Evolutionary conservation across 1,139 yeast species (phyloP).

Genomic region (Yamadazyma blattariae): DNA sequence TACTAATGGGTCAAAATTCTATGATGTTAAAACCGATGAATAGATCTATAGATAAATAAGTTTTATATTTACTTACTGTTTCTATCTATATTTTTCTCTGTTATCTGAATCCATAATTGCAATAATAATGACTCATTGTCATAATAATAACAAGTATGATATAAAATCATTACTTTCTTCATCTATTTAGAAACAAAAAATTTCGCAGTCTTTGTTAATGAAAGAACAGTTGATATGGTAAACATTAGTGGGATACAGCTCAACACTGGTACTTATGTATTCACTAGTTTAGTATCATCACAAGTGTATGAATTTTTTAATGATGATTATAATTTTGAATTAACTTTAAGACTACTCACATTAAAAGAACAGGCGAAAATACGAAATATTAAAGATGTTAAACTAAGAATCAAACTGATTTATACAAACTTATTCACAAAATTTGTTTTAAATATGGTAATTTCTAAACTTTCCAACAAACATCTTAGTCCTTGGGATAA

Average conservation of each 20-base stretch:
- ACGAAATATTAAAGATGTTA: slow-evolving; percentile 22
- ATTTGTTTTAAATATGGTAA: slow-evolving; percentile 22
- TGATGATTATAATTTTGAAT: slow-evolving; percentile 38
- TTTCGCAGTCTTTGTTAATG: too few relatives aligned
- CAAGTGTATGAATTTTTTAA: slow-evolving; percentile 16
- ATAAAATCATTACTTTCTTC: too few relatives aligned
- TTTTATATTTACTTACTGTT: too few relatives aligned
- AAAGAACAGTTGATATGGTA: too few relatives aligned
- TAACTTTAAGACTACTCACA: slow-evolving; percentile 28
- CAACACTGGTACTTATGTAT: slow-evolving; percentile 14
- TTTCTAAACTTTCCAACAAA: slow-evolving; percentile 5
- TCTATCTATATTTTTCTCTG: too few relatives aligned
- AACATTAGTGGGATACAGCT: too few relatives aligned
- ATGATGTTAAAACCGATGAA: background rate
- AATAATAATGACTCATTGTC: too few relatives aligned
- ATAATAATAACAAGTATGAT: too few relatives aligned
- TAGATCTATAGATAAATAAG: background rate
- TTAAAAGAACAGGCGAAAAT: slow-evolving; percentile 31
- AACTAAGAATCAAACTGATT: slow-evolving; percentile 18
- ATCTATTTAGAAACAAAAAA: too few relatives aligned
- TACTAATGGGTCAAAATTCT: background rate
- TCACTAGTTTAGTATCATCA: slow-evolving; percentile 17
- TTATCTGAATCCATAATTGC: too few relatives aligned
- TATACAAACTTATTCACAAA: slow-evolving; percentile 22
- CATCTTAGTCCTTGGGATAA: slow-evolving; percentile 18